Evolutionary conservation across 2,329 filamentous ascomycete genomes (phyloP), one percentile per base, ranked within the genome.

Genomic region (Zalaria sp.): DNA sequence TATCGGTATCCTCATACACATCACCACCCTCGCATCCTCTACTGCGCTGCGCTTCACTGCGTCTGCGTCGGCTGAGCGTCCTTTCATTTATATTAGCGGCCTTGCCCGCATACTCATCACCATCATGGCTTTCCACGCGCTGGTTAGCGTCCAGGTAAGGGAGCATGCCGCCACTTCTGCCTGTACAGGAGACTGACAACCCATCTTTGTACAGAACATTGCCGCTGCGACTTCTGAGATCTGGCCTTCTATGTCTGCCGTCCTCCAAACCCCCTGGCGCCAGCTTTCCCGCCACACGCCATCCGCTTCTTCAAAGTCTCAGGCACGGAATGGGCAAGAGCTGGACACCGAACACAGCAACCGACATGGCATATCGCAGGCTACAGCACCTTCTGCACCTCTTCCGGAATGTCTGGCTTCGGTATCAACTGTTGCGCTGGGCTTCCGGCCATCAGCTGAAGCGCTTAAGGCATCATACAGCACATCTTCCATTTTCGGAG

Each of bases 81-180:
- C 36, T 8, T 26, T 9, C n/a, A 11, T 25, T 27, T 38, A 9
- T 38, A 25, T 26, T 9, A 11, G 36, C 36, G 36, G 36, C 36
- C 25, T 11, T 7, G 36, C 27, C 36, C n/a, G 36, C 11, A 9
- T 8, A 7, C n/a, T 25, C 11, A 35, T 37, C 11, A 8, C 35
- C 11, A 64, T 46, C 53, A 73, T 72, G 71, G 68, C 69, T 55
- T 69, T 71, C 52, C 67, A 69, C 56, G 59, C 64, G 51, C 61
- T 68, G 48, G 56, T 66, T 50, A 61, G 60, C 47, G 54, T 66
- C 47, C 66, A 66, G 51, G 69, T 72, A 56, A 51, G 67, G n/a
- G 11, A 35, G 27, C 10, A 5, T 49, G 56, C 56, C 53, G 57
- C 56, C 49, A 40, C 42, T 8, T 37, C 27, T 37, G 38, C 44